phyloP scores from a whole-genome alignment of 768 basidiomycete species.

The Trametes cinnabarina region DNA sequence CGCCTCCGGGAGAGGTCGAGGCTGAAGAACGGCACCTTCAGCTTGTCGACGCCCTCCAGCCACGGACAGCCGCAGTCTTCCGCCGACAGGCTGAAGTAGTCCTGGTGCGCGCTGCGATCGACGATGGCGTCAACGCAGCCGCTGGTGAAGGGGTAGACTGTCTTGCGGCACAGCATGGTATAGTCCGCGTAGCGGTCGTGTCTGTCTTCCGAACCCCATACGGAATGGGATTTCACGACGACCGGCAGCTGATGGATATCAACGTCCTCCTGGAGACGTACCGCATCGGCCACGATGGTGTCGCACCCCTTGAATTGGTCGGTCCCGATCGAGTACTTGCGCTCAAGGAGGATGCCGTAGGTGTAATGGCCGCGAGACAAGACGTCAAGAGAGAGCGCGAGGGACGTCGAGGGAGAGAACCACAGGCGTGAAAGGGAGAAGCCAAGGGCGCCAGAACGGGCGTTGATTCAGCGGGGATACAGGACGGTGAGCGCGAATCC shows the following conservation, averaged over 20 bases:
- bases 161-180: not conserved
- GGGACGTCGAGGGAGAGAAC: too few relatives aligned
- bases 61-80: not conserved
- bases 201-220: not conserved
- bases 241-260: constrained; percentile 24
- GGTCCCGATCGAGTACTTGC: constrained; percentile 29
- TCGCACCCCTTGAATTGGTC: constrained; percentile 27
- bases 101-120: not conserved
- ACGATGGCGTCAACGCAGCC: constrained; percentile 18
- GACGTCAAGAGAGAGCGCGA: too few relatives aligned
- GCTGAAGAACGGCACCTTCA: constrained; percentile 14
- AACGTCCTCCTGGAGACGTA: constrained; percentile 4
- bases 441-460: too few relatives aligned
- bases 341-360: constrained; percentile 29
- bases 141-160: constrained; percentile 25
- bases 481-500: too few relatives aligned
- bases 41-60: not conserved
- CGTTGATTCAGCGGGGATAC: too few relatives aligned
- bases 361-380: too few relatives aligned
- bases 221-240: constrained; percentile 5
- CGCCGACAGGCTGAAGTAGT: not conserved
- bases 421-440: too few relatives aligned
- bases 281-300: constrained; percentile 16
- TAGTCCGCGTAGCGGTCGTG: not conserved
- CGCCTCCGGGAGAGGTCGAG: constrained; percentile 2